These are phyloP conservation scores for Leccinum imitatum DNA, from an alignment of 768 basidiomycete species.

Conservation along the genomic window DNA sequence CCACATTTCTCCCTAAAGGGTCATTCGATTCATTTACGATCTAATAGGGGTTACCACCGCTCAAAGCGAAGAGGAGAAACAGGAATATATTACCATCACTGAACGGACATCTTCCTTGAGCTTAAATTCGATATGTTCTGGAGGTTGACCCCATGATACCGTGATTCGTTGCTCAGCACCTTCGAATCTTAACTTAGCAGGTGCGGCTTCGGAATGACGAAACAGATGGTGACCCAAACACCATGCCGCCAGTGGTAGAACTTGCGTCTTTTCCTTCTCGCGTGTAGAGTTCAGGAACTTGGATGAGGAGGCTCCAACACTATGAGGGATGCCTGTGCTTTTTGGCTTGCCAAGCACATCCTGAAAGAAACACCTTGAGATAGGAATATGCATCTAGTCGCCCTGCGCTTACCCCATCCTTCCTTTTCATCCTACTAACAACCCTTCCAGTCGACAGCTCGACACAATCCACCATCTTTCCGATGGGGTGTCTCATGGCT, in stretches of 20 bases:
- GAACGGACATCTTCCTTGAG: conserved; percentile 14
- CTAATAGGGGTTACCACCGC: conserved; percentile 10
- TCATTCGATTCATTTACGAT: conserved; percentile 17
- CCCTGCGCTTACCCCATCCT: conserved; percentile 20
- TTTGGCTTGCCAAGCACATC: background rate
- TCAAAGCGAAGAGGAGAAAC: conserved; percentile 9
- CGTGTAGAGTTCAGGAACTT: conserved; percentile 20
- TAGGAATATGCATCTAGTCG: background rate
- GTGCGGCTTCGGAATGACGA: conserved; percentile 8
- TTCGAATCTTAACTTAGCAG: conserved; percentile 19
- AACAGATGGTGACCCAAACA: conserved; percentile 27
- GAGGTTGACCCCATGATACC: conserved; percentile 12
- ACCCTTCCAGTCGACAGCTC: conserved; percentile 6
- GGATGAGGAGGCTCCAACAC: conserved; percentile 30
- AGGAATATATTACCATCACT: conserved; percentile 14
- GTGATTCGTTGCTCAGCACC: conserved; percentile 2
- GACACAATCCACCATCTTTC: background rate
- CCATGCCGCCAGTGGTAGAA: conserved; percentile 30
- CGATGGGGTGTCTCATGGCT: background rate
- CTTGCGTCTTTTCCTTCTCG: conserved; percentile 3
- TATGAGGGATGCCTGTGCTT: conserved; percentile 11
- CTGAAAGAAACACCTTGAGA: conserved; percentile 14
- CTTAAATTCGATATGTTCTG: conserved; percentile 14
- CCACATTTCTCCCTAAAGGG: conserved; percentile 16
- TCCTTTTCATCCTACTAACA: conserved; percentile 26